Base-by-base conservation (phyloP, 768 basidiomycete species). In the Agrocybe praecox region DNA sequence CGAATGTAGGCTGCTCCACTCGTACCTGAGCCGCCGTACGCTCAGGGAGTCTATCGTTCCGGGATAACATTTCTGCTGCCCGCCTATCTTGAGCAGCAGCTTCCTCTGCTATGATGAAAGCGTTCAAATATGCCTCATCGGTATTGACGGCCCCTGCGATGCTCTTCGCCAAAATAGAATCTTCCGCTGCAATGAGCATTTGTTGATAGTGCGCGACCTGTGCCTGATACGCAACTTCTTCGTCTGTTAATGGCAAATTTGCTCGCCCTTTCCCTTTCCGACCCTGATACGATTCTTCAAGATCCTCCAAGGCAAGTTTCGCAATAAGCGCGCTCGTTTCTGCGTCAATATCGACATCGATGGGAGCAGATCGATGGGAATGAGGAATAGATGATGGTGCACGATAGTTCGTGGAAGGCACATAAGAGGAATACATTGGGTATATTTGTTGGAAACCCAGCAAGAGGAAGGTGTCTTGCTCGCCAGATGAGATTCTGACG, bases 91-190 rank as follows among this genome's bases (percentile, higher is more conserved):
- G 77, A 0, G 55, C 57, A 6, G 77, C 75, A 6, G 69, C 74
- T 24, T 64, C 67, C 52, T 84, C 76, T 11, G 74, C 60, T 1
- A 70, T 58, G 1, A 50, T 53, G 7, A 74, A 48, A 0, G 71
- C 71, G 15, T 66, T 46, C 0, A 84, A 58, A 11, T 74, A 62
- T 4, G 56, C 58, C 0, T 55, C 65, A 48, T 81, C 79, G 0
- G 65, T 61, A 17, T 67, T 67, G n/a, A 80, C 59, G 4, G 80
- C 79, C 5, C 61, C 61, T n/a, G 71, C 72, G 9, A 85, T 58
- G 55, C 78, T 81, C 52, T 63, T 67, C 0, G 83, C 82, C 11
- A 80, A 62, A 15, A 64, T 67, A 14, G 67, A 55, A 57, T 83
- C 81, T 2, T 69, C 64, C 23, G 76, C 64, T n/a, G 65, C 43